Evolutionary conservation across 148 eudicot genomes (phyloP).

Genomic region (Mesembryanthemum crystallinum): DNA sequence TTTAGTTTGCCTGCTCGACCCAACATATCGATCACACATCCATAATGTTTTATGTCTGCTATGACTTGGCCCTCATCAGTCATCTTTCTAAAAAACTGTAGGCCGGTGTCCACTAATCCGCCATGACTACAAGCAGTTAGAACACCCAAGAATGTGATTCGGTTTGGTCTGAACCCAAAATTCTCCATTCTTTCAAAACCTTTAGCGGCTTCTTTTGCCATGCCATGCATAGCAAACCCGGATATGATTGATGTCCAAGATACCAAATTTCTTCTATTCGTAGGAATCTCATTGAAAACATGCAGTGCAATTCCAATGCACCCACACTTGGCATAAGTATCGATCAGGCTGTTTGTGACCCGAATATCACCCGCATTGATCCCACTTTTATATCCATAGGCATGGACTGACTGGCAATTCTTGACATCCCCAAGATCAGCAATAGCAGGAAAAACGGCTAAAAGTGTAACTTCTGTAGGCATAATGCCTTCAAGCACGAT

Average conservation of each 20-base stretch:
- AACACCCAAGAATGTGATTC: slow-evolving; percentile 57
- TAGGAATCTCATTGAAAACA: slow-evolving; percentile 37
- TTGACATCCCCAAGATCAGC: slow-evolving; percentile 45
- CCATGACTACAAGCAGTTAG: slow-evolving; percentile 59
- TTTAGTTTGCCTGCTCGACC: slow-evolving; percentile 58
- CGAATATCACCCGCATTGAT: slow-evolving; percentile 33
- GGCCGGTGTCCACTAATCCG: slow-evolving; percentile 61
- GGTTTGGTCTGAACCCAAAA: slow-evolving; percentile 45
- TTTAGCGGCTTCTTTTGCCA: slow-evolving; percentile 51
- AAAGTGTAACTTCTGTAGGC: slow-evolving; percentile 52
- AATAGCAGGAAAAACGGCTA: slow-evolving; percentile 47
- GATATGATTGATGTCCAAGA: slow-evolving; percentile 69
- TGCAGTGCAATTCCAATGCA: slow-evolving; percentile 43
- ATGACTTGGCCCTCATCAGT: slow-evolving; percentile 27
- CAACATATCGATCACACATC: slow-evolving; percentile 64
- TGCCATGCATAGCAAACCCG: slow-evolving; percentile 64
- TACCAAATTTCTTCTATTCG: slow-evolving; percentile 40
- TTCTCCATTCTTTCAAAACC: slow-evolving; percentile 41
- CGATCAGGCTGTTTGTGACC: slow-evolving; percentile 45
- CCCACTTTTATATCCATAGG: slow-evolving; percentile 45
- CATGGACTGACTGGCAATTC: slow-evolving; percentile 35
- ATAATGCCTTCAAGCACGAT: slow-evolving; percentile 33
- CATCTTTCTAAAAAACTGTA: slow-evolving; percentile 49
- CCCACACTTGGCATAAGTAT: slow-evolving; percentile 61
- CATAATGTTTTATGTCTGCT: slow-evolving; percentile 56